Conservation (phyloP, 2,329 filamentous ascomycete species). For the Botrytis fragariae region DNA sequence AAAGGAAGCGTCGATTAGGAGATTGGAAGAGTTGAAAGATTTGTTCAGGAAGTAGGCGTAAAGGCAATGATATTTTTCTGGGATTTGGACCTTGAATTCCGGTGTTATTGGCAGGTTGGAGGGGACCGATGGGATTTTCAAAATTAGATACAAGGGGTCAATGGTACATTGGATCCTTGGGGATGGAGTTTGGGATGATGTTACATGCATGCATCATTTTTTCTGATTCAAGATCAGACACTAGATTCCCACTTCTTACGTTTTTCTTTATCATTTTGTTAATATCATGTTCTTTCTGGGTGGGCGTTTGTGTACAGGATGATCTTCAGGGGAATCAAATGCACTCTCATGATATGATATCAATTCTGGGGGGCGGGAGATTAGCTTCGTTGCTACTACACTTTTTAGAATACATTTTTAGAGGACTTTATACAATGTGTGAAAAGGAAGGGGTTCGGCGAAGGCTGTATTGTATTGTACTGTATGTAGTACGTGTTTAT, state of each 20-base stretch:
- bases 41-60: conserved; percentile 47
- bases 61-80: not conserved
- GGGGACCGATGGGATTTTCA: no score
- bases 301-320: not conserved
- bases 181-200: conserved; percentile 2
- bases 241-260: conserved; percentile 1
- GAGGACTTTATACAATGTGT: not conserved
- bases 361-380: not conserved
- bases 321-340: not conserved
- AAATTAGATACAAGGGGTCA: not conserved
- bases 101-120: conserved; percentile 1
- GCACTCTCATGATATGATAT: not conserved
- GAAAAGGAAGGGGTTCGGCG: not conserved
- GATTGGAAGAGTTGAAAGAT: conserved; percentile 57
- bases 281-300: not conserved
- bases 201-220: not conserved
- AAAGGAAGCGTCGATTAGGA: conserved; percentile 37
- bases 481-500: not conserved
- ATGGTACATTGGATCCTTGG: not conserved
- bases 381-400: not conserved
- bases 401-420: not conserved
- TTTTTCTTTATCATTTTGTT: not conserved
- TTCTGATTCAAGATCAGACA: not conserved
- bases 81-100: not conserved
- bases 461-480: not conserved